phyloP scores from a whole-genome alignment of 495 filamentous ascomycete species.

The Penicillium simplicissimum region DNA sequence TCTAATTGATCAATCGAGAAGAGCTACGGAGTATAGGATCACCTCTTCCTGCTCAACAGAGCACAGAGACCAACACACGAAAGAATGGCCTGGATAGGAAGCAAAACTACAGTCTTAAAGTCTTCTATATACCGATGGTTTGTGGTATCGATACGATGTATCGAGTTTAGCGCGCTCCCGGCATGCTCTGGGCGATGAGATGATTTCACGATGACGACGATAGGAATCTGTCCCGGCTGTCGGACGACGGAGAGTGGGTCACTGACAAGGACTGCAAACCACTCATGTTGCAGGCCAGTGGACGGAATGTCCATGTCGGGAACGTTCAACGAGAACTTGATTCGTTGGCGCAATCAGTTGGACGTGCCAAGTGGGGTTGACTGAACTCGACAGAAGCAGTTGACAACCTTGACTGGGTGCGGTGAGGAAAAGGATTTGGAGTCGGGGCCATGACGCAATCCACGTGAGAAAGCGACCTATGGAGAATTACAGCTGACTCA shows the following conservation, averaged over 20 bases:
- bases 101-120: no score
- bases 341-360: neutral
- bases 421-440: neutral
- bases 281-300: neutral
- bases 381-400: neutral
- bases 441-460: constrained; percentile 8
- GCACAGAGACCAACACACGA: neutral
- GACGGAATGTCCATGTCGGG: neutral
- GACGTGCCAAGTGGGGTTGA: neutral
- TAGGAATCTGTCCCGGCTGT: constrained; percentile 15
- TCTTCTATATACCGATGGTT: neutral
- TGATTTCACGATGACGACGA: constrained; percentile 33
- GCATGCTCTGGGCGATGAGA: constrained; percentile 7
- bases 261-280: neutral
- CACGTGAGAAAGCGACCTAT: neutral
- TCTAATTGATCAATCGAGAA: neutral
- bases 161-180: neutral
- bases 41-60: no score
- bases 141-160: neutral
- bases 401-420: neutral
- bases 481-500: neutral
- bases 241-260: neutral
- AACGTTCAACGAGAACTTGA: neutral
- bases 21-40: neutral
- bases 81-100: no score